A percentile compares a stretch with the other conserved stretches of the same genome.
phyloP scores from a whole-genome alignment of 495 filamentous ascomycete genomes.

The Trypethelium eluteriae region DNA sequence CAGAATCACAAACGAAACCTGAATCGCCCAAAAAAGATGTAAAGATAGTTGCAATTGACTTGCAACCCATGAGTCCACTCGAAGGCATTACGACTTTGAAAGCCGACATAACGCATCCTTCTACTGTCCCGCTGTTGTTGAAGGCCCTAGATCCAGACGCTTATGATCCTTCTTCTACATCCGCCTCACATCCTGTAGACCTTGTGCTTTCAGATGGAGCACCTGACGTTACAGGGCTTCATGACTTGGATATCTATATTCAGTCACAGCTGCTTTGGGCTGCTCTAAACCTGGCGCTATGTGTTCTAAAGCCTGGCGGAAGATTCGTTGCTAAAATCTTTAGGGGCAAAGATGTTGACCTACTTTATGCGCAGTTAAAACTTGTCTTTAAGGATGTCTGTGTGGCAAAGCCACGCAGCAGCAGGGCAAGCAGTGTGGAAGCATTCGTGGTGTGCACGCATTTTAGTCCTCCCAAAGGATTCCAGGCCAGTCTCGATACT shows the following conservation, averaged over 20 bases:
- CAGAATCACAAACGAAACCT: slow-evolving; percentile 41
- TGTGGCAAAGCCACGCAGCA: slow-evolving; percentile 87
- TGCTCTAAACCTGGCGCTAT: slow-evolving; percentile 83
- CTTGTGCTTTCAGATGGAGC: slow-evolving; percentile 92
- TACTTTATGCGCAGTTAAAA: slow-evolving; percentile 85
- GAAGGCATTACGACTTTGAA: slow-evolving; percentile 84
- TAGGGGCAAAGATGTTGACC: slow-evolving; percentile 81
- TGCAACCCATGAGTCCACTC: slow-evolving; percentile 90
- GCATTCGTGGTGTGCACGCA: slow-evolving; percentile 93
- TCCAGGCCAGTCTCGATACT: slow-evolving; percentile 59
- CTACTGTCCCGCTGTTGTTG: slow-evolving; percentile 80
- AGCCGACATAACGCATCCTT: slow-evolving; percentile 95
- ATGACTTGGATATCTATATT: slow-evolving; percentile 96
- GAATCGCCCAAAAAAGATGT: slow-evolving; percentile 48
- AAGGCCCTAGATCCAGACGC: slow-evolving; percentile 73
- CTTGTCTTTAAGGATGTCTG: slow-evolving; percentile 80
- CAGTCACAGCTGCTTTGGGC: slow-evolving; percentile 92
- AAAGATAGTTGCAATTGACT: slow-evolving; percentile 89
- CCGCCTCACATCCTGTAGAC: slow-evolving; percentile 65
- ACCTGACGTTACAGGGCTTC: slow-evolving; percentile 90
- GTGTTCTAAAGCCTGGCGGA: slow-evolving; percentile 83
- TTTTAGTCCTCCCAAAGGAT: slow-evolving; percentile 53
- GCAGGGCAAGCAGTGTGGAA: slow-evolving; percentile 87
- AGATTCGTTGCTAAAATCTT: slow-evolving; percentile 99
- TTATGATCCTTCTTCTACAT: slow-evolving; percentile 46